Evolutionary conservation across 2,329 filamentous ascomycete genomes (phyloP), one percentile per base, ranked within the genome.

Genomic region (Aspergillus pseudonomiae): DNA sequence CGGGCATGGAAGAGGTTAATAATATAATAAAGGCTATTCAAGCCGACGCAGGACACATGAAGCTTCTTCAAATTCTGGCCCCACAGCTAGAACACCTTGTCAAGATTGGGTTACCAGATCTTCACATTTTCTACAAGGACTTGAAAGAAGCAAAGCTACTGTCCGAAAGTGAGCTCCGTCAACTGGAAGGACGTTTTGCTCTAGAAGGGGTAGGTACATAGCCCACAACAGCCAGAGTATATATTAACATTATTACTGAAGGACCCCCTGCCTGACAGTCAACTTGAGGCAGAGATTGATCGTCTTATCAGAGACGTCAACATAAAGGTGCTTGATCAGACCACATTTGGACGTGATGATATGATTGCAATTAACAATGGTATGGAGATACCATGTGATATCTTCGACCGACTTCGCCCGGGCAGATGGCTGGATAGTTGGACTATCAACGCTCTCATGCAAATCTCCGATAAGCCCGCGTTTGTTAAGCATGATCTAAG

Each of bases 391-490:
- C 59, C 52, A 58, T 67, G 43, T 63, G 41, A 64, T 34, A 62
- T 68, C 46, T 68, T 72, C 57, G 50, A 68, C 21, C 65, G 62
- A 53, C 65, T 73, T 54, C 57, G 63, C n/a, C 63, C 53, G 39
- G 65, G 61, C 39, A 50, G 67, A 64, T 71, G 57, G 64, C 59
- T 72, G 26, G 65, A 71, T 61, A 63, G 36, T 48, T 72, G 60
- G 68, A 65, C 67, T 48, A 71, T 72, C 60, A 36, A 61, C 21
- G 66, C 63, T 34, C 62, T 63, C 64, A 65, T 72, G 56, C 52
- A 72, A 30, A 67, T 72, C 61, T 67, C 64, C 26, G 63, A 73
- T 64, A 68, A 66, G 65, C 66, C 66, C n/a, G 50, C 57, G 9
- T 69, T 65, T 65, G 60, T 73, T 59, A 56, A 55, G 57, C 57